Conservation (phyloP, 495 filamentous ascomycete species). For the Talaromyces ruber region DNA sequence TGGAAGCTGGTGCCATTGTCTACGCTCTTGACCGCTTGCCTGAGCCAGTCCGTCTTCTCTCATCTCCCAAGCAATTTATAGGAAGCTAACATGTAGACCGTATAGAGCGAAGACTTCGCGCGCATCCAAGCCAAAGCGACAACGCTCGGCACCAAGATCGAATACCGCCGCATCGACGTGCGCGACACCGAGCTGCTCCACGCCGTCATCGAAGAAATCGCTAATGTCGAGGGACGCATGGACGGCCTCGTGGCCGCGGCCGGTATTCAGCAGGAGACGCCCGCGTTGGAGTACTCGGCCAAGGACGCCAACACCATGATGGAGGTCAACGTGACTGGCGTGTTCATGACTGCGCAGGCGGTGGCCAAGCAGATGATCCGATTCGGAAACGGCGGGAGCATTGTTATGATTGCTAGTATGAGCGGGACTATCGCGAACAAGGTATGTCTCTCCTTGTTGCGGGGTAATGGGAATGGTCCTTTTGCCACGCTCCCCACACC, state of each 20-base stretch:
- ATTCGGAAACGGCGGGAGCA: slow-evolving; percentile 62
- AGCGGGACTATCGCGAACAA: slow-evolving; percentile 61
- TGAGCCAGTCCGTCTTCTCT: slow-evolving; percentile 27
- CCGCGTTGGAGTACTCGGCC: slow-evolving; percentile 60
- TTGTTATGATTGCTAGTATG: slow-evolving; percentile 69
- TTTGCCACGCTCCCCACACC: not conserved
- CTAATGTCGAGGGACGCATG: slow-evolving; percentile 58
- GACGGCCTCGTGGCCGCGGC: slow-evolving; percentile 74
- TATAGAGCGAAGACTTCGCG: slow-evolving; percentile 50
- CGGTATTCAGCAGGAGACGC: slow-evolving; percentile 61
- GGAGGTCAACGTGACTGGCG: slow-evolving; percentile 67
- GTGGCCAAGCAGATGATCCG: slow-evolving; percentile 69
- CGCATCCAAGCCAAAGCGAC: slow-evolving; percentile 54
- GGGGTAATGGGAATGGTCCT: not conserved
- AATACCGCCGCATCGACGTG: slow-evolving; percentile 80
- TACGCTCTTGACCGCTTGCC: slow-evolving; percentile 38
- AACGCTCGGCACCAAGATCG: slow-evolving; percentile 56
- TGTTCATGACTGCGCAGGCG: slow-evolving; percentile 66
- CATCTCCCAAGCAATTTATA: not conserved
- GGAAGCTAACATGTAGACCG: slow-evolving; percentile 12
- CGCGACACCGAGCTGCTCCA: slow-evolving; percentile 65
- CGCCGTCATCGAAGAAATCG: slow-evolving; percentile 58
- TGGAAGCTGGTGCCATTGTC: slow-evolving; percentile 67
- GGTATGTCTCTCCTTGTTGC: slow-evolving; percentile 23
- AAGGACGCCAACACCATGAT: slow-evolving; percentile 65